Evolutionary conservation across 2,329 filamentous ascomycete genomes (phyloP).

Genomic region (Aspergillus phoenicis): DNA sequence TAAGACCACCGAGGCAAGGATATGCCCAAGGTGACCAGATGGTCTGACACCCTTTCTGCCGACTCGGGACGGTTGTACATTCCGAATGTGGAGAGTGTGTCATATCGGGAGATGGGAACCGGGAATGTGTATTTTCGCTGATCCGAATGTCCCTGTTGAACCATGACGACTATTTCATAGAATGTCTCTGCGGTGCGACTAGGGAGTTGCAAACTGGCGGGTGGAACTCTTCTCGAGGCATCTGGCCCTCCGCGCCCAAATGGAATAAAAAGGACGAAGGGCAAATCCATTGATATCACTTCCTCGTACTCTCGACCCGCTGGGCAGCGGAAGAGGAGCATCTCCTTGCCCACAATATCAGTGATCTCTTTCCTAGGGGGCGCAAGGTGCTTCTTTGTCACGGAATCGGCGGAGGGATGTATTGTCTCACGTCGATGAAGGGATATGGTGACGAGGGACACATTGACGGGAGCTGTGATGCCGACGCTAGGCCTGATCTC

Average conservation of each 20-base stretch:
- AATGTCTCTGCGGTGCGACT: constrained; percentile 95
- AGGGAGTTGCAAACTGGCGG: constrained; percentile 85
- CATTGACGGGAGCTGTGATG: constrained; percentile 81
- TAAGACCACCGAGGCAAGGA: constrained; percentile 96
- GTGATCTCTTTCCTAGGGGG: constrained; percentile 87
- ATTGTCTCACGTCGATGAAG: constrained; percentile 94
- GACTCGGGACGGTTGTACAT: constrained; percentile 98
- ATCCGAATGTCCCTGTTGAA: constrained; percentile 84
- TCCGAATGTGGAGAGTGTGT: constrained; percentile 95
- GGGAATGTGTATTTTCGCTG: constrained; percentile 92
- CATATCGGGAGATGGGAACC: constrained; percentile 87
- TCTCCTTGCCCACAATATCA: constrained; percentile 94
- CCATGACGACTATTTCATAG: constrained; percentile 94
- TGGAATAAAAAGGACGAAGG: constrained; percentile 96
- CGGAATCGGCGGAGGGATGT: constrained; percentile 90
- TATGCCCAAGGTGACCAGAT: constrained; percentile 87
- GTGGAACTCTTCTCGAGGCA: constrained; percentile 83
- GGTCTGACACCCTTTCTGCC: constrained; percentile 82
- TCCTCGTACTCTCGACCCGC: constrained; percentile 82
- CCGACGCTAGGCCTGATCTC: constrained; percentile 88
- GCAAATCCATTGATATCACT: constrained; percentile 93
- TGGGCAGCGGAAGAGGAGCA: constrained; percentile 84
- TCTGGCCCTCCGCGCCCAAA: constrained; percentile 91
- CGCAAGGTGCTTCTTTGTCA: constrained; percentile 87
- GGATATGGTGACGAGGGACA: constrained; percentile 92